These are phyloP conservation scores for Senna siamea DNA, from an alignment of 306 rosid genomes.

Conservation along the genomic window DNA sequence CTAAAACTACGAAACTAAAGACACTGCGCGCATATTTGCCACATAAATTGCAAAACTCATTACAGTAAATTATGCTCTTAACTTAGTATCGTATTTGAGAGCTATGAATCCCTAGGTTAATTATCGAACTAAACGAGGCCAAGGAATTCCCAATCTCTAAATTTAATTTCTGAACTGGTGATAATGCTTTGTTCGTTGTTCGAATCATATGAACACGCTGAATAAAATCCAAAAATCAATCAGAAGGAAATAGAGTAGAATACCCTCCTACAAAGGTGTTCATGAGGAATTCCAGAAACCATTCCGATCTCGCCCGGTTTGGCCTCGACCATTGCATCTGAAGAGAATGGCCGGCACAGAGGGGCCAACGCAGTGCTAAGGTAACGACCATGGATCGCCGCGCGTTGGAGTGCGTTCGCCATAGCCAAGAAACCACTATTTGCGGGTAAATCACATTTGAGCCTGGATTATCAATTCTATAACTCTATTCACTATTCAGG, in stretches of 20 bases:
- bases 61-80: background rate
- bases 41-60: background rate
- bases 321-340: constrained; percentile 66
- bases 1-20: background rate
- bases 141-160: background rate
- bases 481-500: background rate
- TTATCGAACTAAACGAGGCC: background rate
- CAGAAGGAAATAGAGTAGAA: background rate
- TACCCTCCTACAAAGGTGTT: constrained; percentile 83
- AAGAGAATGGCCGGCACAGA: constrained; percentile 55
- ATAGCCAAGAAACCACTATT: constrained; percentile 41
- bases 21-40: background rate
- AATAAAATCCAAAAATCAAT: background rate
- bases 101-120: constrained; percentile 20
- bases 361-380: constrained; percentile 51
- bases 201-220: background rate
- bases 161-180: background rate
- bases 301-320: constrained; percentile 85
- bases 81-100: background rate
- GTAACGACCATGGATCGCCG: constrained; percentile 53
- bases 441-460: background rate
- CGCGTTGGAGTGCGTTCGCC: constrained; percentile 71
- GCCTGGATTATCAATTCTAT: background rate
- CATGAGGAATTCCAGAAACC: constrained; percentile 88
- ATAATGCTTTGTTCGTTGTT: background rate